Evolutionary conservation across 176 grass and related monocot species (phyloP), one percentile per base, ranked within the genome.

Genomic region (Tillandsia fasciculata): DNA sequence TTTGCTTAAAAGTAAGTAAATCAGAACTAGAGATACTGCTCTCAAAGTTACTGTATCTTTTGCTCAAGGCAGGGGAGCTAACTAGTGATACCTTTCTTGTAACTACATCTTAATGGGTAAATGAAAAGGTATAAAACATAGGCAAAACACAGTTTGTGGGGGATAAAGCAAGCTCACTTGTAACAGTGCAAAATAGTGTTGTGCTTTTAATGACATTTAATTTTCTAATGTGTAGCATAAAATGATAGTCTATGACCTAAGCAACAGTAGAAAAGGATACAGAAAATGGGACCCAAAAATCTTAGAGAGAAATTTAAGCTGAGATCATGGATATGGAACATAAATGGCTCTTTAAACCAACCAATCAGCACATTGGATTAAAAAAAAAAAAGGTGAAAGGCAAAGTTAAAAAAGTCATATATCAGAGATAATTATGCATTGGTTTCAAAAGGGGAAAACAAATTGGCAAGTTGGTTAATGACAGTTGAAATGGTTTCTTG

Each of bases 391-490:
- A 33, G 29, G 3, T 3, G 5, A 33, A 33, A 33, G 29, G 29
- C 29, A 33, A 0, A 33, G 29, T 33, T 33, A 33, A 5, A 33
- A 33, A 33, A 33, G 29, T 33, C 6, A 33, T 33, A 33, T 33
- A 33, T 33, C 29, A 33, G 29, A 33, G 29, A 33, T 4, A 33
- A 33, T 33, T 33, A 33, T 33, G 29, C 29, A 33, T 33, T 33
- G 57, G 57, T n/a, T 18, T 61, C 57, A 61, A 61, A 22, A 33
- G 8, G 2, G 28, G 26, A 42, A 59, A 17, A 59, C 20, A 47
- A 66, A 14, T n/a, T 27, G 47, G 8, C 24, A 66, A 66, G 64
- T 27, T 66, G 64, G 28, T 66, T 66, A 48, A 10, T 66, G 26
- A 48, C 29, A 48, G 64, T 66, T 49, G 65, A 48, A 49, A 47